Evolutionary conservation across 2,329 filamentous ascomycete genomes (phyloP).

Genomic region (Didymella pinodella): DNA sequence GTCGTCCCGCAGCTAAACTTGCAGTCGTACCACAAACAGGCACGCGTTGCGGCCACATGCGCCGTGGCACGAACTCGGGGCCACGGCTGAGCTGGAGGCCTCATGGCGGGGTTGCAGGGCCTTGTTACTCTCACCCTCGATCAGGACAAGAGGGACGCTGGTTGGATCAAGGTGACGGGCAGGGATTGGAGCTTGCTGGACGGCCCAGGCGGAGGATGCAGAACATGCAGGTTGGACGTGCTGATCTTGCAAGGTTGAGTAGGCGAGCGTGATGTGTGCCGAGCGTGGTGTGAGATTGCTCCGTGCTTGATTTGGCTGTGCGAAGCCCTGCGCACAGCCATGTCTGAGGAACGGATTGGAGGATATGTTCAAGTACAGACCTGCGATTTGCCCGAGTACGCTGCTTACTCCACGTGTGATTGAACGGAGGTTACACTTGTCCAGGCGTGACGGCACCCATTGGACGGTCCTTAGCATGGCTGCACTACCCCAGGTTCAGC

Average conservation of each 20-base stretch:
- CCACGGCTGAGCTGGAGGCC: slow-evolving; percentile 1
- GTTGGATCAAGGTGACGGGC: slow-evolving; percentile 3
- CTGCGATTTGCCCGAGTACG: too few relatives aligned
- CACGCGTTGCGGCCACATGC: slow-evolving; percentile 3
- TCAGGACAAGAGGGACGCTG: neutral
- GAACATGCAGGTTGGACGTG: slow-evolving; percentile 12
- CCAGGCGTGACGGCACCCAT: neutral
- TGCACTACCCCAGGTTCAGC: slow-evolving; percentile 38
- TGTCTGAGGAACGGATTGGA: too few relatives aligned
- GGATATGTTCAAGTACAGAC: too few relatives aligned
- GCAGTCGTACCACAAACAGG: slow-evolving; percentile 3
- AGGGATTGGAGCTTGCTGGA: slow-evolving; percentile 7
- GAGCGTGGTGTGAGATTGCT: slow-evolving; percentile 18
- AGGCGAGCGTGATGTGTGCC: neutral
- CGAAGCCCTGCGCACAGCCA: too few relatives aligned
- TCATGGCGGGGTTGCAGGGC: neutral
- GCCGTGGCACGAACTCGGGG: slow-evolving; percentile 2
- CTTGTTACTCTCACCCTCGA: slow-evolving; percentile 4
- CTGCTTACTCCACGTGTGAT: too few relatives aligned
- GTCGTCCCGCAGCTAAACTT: too few relatives aligned
- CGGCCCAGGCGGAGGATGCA: slow-evolving; percentile 27
- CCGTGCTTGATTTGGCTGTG: slow-evolving; percentile 8
- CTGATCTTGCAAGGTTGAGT: slow-evolving; percentile 4
- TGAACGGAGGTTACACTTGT: slow-evolving; percentile 1
- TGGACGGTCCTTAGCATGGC: neutral